Base-by-base conservation (phyloP, 768 basidiomycete species). In the Candolleomyces aberdarensis region DNA sequence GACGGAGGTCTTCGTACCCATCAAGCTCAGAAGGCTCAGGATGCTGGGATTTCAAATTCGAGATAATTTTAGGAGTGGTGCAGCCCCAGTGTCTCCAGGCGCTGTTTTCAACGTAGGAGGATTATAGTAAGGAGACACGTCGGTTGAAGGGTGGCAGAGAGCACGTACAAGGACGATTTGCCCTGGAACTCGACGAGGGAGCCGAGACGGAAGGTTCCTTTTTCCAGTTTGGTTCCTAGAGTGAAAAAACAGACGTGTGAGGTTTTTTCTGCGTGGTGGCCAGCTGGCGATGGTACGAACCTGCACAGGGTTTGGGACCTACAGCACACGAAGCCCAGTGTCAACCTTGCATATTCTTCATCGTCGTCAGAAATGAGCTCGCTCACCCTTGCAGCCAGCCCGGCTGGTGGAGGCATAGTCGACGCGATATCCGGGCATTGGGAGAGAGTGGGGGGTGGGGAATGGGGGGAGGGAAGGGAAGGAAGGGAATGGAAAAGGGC, bases 71-170 rank as follows among this genome's bases (percentile, higher is more conserved):
- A 19, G 78, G 48, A 0, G 93, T 94, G 7, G 83, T 80, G 69
- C 94, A 96, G 19, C 94, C 94, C 93, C 93, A 96, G 69, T 96
- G 94, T 63, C 92, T 85, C 92, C 92, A 96, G 39, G 80, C 72
- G 69, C 91, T 92, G 58, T 50, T 29, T 9, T 40, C 11, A 36
- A 36, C 36, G 11, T 8, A 11, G 1, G 36, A 36, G 36, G 6
- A 36, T 36, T 36, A 11, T 5, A 49, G 44, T 9, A 62, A 46
- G 40, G 62, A 26, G 48, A 59, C 20, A 59, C 49, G 39, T 17
- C 22, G 48, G 32, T 47, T 57, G 43, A 48, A 51, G 62, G 43
- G 29, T 55, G 31, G 41, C 58, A 57, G 75, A 78, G 65, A 56
- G 44, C 17, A 58, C 71, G 67, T 64, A 91, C 91, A 89, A 91